Base-by-base conservation (phyloP, 2,329 filamentous ascomycete genomes). In the Exophiala spinifera region DNA sequence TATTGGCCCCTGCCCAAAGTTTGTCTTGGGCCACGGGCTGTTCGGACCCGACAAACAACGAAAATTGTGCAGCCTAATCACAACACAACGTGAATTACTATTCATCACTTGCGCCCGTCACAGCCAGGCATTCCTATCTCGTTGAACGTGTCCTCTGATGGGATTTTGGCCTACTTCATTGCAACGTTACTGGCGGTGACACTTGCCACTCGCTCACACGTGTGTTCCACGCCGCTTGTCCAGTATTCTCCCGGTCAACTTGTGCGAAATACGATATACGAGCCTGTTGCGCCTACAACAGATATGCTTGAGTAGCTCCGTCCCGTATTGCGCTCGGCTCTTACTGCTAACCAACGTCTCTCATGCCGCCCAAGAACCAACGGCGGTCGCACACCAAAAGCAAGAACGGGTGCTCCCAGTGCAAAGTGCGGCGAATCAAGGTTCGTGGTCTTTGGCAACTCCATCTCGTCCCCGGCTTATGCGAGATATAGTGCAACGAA, bases 401-500 rank as follows among this genome's bases (percentile, higher is more conserved):
- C 60, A 69, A 70, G 33, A 70, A 69, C 61, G 70, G 70, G 34
- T 72, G 70, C 52, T 61, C 66, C 55, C 68, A 71, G 52, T 72
- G 70, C 63, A 72, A 72, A 57, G 64, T 67, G 53, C 63, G 70
- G 51, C 69, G 71, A 56, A 69, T 72, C 28, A 72, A 72, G 69
- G 70, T 72, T 45, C 14, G 64, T 31, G 7, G 7, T 11, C 28
- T 11, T 31, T 11, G 8, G 4, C 3, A 5, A 20, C 21, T 46
- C 48, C 14, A 48, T 37, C 37, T 40, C n/a, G 25, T 19, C 20
- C 25, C 19, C 42, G 43, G 37, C 52, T 59, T 47, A 50, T 59
- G 43, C 44, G 21, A 37, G 31, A 1, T 6, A 34, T 53, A 73
- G 70, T 73, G 71, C 51, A 68, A 73, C 48, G 71, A 73, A 56